Base-by-base conservation (phyloP, 2,329 filamentous ascomycete species). In the Pseudogymnoascus sp. region DNA sequence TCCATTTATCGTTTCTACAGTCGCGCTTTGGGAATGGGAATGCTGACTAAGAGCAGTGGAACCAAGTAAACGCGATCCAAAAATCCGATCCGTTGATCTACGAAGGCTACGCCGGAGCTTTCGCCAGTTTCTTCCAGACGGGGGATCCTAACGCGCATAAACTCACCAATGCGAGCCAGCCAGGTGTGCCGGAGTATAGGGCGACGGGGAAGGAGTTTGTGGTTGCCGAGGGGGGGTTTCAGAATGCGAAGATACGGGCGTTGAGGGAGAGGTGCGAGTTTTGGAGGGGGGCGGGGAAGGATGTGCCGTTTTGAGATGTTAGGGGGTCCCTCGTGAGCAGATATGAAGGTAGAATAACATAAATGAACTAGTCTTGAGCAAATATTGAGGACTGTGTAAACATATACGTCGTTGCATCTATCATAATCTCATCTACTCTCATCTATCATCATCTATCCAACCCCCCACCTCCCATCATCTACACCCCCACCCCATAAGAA, bases 91-190 rank as follows among this genome's bases (percentile, higher is more conserved):
- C 79, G 0, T 66, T 82, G 0, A 81, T 82, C 5, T 88, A 87
- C 65, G 66, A 80, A 16, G 84, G 82, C 10, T 87, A 80, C 65
- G 72, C 80, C 1, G 84, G 85, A 4, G 83, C 84, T 0, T 80
- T 87, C 69, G 84, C 82, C 0, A 83, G 80, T 23, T 87, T 86
- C 71, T 81, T 87, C 64, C 78, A 82, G 70, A 84, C 81, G 0
- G 83, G 82, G 0, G 78, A 86, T 70, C 83, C 84, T 0, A 86
- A 87, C 68, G 73, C 76, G 11, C 76, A 82, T 64, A 86, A 86
- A 64, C 65, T 86, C 37, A 85, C 82, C 0, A 75, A 77, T 62
- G 64, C 64, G 1, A 75, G 73, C 28, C 70, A 78, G 56, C 71
- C 73, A 14, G 79, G 75, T 1, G 78, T 85, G 6, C 83, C 84